Base-by-base conservation (phyloP, 2,329 filamentous ascomycete genomes). In the Botrytis squamosa region DNA sequence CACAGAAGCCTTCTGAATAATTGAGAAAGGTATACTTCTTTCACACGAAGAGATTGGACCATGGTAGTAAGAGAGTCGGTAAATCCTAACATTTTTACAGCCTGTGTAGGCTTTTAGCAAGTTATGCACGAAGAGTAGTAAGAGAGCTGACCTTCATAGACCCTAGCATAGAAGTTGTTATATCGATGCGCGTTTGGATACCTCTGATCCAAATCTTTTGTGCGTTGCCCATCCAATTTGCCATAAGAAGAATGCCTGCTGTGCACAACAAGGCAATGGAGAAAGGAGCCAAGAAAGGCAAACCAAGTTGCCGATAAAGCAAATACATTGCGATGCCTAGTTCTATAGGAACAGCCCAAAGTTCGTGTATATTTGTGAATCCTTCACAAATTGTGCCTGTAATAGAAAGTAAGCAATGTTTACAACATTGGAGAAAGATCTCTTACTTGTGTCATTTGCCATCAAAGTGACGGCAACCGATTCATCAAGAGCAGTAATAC, bases 11-110 rank as follows among this genome's bases (percentile, higher is more conserved):
- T 80, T 73, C 84, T 78, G 60, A 82, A 84, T 10, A 78, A 77
- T 62, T 80, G 80, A 0, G 84, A 85, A 0, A 83, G 75, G 7
- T 80, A 78, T n/a, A 86, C 75, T 75, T 85, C 84, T 1, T 79
- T 70, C 0, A 82, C 76, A 20, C 84, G 79, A 0, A 85, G 75
- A 20, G 78, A 71, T 55, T 84, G 83, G 1, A 85, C 74, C 25
- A 80, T 77, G 1, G 75, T 60, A 6, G 77, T 76, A 36, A 85
- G 77, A 44, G 78, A 81, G 42, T 81, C 79, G 1, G 80, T 81
- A 7, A 85, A 78, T 1, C 80, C 80, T 65, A 80, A 76, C 78
- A 82, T 80, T 73, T 82, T 82, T 49, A 80, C 77, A 8, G 77
- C 77, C 77, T 79, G 62, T 8, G 36, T 10, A 67, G 33, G 20